Base-by-base conservation (phyloP, 2,329 filamentous ascomycete genomes). In the Exophiala lecanii-corni region DNA sequence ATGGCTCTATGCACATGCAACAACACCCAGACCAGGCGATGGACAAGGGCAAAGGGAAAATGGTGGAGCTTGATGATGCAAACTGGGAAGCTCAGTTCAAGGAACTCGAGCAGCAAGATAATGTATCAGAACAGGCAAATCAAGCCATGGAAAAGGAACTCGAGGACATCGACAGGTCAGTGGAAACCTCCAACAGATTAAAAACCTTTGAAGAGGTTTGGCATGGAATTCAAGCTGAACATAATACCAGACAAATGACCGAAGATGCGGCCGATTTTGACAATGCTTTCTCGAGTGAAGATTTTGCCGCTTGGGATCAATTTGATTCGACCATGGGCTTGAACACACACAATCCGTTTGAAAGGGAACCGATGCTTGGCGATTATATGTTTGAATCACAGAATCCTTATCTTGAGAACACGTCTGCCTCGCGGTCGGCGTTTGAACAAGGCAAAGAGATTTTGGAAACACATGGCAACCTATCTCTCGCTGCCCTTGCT, bases 81-180 rank as follows among this genome's bases (percentile, higher is more conserved):
- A 84, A 94, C 60, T 97, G 92, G 92, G 91, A 97, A 67, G 87
- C 89, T 57, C 89, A 97, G 64, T 98, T 98, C 64, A 86, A 88
- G 44, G 81, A 92, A 65, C 67, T 68, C 28, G 70, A 74, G 37
- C 70, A 73, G 56, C 65, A 69, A 40, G 71, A 73, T 56, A 71
- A 70, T 41, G 64, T 77, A 44, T 79, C 81, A 50, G 71, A 69
- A 25, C 71, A 82, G 59, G 85, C 86, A 40, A 83, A 86, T 50
- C 74, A 75, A 47, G 84, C 84, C 13, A 86, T 91, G 56, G 89
- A 94, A 70, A 78, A 78, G 48, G 89, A 97, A 72, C 76, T 97
- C 57, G 82, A 95, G 67, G 78, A 89, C 66, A 79, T 95, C 72
- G 91, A 96, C 73, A 82, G 80, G 81, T 85, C 76, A 83, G 81